These are phyloP conservation scores for Hanseniaspora sp. DNA, from an alignment of 1,139 yeast species.

Conservation along the genomic window DNA sequence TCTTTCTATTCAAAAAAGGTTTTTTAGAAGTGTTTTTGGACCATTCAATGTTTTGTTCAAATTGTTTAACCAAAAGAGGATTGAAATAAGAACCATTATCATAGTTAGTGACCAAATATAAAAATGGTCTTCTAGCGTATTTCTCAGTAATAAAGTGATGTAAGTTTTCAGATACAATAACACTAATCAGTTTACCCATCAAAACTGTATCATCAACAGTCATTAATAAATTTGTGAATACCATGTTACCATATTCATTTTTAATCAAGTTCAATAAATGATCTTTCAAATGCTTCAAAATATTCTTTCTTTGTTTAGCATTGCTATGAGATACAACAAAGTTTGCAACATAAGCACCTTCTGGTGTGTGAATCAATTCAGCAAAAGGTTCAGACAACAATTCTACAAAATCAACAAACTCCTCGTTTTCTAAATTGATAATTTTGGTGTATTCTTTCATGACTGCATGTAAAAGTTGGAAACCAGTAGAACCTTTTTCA, in stretches of 20 bases:
- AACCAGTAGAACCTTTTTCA: conserved; percentile 91
- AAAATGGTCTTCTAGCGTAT: conserved; percentile 78
- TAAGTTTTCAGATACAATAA: conserved; percentile 48
- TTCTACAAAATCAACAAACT: conserved; percentile 73
- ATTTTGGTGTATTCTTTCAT: conserved; percentile 79
- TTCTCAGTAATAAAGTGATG: conserved; percentile 56
- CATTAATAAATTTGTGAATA: conserved; percentile 65
- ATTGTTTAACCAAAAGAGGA: conserved; percentile 52
- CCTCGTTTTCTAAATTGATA: conserved; percentile 46
- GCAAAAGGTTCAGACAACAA: conserved; percentile 79
- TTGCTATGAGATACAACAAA: conserved; percentile 67
- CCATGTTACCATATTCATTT: conserved; percentile 79
- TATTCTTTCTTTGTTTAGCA: conserved; percentile 82
- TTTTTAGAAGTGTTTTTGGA: conserved; percentile 75
- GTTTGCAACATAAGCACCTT: conserved; percentile 86
- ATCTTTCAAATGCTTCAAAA: conserved; percentile 59
- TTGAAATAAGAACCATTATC: conserved; percentile 68
- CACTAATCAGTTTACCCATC: conserved; percentile 58
- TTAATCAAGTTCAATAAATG: conserved; percentile 65
- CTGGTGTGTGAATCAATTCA: conserved; percentile 88
- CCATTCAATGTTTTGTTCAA: conserved; percentile 49
- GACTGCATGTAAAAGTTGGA: conserved; percentile 91
- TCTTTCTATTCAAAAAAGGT: conserved; percentile 64
- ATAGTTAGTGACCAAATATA: conserved; percentile 68
- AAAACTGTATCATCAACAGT: conserved; percentile 91